phyloP scores from a whole-genome alignment of 1,284 basidiomycete genomes.

The Blastosporella zonata region DNA sequence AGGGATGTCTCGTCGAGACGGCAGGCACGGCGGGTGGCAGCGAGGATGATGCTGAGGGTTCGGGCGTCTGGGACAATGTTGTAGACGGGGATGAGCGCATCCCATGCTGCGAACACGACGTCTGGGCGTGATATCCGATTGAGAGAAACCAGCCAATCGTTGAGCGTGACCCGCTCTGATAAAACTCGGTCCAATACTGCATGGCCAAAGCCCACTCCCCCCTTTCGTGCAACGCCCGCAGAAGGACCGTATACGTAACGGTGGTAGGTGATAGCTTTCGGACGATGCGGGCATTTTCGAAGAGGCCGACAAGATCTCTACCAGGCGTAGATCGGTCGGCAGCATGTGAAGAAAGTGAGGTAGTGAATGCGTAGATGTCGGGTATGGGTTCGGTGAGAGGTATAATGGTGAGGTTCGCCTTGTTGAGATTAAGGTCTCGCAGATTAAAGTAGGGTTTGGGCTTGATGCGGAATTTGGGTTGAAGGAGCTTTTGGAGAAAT shows the following conservation, averaged over 20 bases:
- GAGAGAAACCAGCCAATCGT: slow-evolving; percentile 53
- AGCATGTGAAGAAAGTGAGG: slow-evolving; percentile 33
- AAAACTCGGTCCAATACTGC: slow-evolving; percentile 46
- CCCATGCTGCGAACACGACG: slow-evolving; percentile 61
- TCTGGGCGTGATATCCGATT: slow-evolving; percentile 52
- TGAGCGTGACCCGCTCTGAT: slow-evolving; percentile 40
- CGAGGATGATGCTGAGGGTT: slow-evolving; percentile 59
- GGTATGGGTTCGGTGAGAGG: slow-evolving; percentile 5
- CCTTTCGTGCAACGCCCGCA: slow-evolving; percentile 30
- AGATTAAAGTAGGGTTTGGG: slow-evolving; percentile 10
- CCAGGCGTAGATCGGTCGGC: slow-evolving; percentile 30
- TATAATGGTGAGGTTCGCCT: slow-evolving; percentile 11
- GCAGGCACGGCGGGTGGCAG: slow-evolving; percentile 50
- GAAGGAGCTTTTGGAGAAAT: slow-evolving; percentile 39
- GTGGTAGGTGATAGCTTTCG: slow-evolving; percentile 26
- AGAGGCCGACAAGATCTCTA: slow-evolving; percentile 36
- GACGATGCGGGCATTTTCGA: slow-evolving; percentile 20
- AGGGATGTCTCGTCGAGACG: slow-evolving; percentile 47
- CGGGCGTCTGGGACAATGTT: slow-evolving; percentile 48
- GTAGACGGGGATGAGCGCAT: slow-evolving; percentile 52
- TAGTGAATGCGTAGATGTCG: slow-evolving; percentile 33
- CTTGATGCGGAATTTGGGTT: slow-evolving; percentile 19
- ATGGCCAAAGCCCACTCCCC: neutral
- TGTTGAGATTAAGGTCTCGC: slow-evolving; percentile 6
- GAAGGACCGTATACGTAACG: slow-evolving; percentile 44